Conservation (phyloP, 768 basidiomycete species). For the Austroboletus eburneus region DNA sequence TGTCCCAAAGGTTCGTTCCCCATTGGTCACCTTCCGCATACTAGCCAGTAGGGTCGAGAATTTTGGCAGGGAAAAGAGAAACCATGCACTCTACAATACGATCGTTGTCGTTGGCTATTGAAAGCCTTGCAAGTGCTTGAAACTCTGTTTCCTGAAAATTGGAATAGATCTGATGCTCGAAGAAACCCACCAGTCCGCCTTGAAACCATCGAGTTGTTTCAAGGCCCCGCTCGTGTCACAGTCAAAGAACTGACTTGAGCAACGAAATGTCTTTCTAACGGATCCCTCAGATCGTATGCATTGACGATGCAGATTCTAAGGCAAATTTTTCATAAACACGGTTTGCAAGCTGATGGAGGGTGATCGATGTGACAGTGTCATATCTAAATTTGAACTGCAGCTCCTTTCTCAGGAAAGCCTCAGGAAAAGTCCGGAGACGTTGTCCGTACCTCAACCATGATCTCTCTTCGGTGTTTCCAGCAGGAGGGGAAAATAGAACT, state of each 20-base stretch:
- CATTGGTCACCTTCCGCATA: too few relatives aligned
- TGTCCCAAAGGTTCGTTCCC: too few relatives aligned
- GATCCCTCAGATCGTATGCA: slow-evolving; percentile 16
- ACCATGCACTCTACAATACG: too few relatives aligned
- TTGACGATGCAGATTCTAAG: slow-evolving; percentile 21
- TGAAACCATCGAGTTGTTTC: neutral
- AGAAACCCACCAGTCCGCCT: slow-evolving; percentile 26
- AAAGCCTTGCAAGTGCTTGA: too few relatives aligned
- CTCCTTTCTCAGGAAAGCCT: slow-evolving; percentile 19
- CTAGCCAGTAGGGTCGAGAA: too few relatives aligned
- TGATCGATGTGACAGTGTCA: slow-evolving; percentile 13
- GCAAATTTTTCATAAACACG: slow-evolving; percentile 14
- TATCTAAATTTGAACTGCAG: slow-evolving; percentile 12
- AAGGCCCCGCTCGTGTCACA: slow-evolving; percentile 7
- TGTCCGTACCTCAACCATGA: slow-evolving; percentile 19
- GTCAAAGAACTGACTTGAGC: slow-evolving; percentile 24
- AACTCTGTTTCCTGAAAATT: too few relatives aligned
- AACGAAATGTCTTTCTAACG: slow-evolving; percentile 18
- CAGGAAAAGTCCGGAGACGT: slow-evolving; percentile 25
- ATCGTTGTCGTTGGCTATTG: too few relatives aligned
- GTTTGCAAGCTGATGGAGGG: slow-evolving; percentile 22
- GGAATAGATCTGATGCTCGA: slow-evolving; percentile 22
- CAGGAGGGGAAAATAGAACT: too few relatives aligned
- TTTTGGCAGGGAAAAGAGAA: too few relatives aligned
- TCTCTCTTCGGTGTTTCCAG: too few relatives aligned